Evolutionary conservation across 2,329 filamentous ascomycete genomes (phyloP).

Genomic region (Colletotrichum sp.): DNA sequence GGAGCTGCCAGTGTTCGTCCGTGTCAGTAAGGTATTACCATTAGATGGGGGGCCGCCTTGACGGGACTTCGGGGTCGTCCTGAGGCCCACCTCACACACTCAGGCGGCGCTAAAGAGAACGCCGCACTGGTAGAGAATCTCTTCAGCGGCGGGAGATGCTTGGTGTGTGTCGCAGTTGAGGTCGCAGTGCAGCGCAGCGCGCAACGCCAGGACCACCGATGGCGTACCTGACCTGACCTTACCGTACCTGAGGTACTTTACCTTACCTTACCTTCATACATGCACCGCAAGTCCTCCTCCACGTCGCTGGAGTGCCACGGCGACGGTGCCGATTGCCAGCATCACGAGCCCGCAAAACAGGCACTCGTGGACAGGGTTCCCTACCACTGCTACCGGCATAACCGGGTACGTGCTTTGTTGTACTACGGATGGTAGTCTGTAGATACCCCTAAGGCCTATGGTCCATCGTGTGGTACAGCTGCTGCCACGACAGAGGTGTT

Average conservation of each 20-base stretch:
- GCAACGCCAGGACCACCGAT: neutral
- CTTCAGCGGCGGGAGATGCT: neutral
- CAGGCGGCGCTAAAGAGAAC: slow-evolving; percentile 5
- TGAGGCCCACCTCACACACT: slow-evolving; percentile 10
- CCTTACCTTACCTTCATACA: neutral
- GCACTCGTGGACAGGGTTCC: neutral
- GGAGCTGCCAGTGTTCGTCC: slow-evolving; percentile 6
- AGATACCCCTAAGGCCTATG: neutral
- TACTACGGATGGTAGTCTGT: neutral
- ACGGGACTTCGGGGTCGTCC: neutral
- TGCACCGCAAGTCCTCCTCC: neutral
- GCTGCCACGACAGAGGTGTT: neutral
- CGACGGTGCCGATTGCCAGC: neutral
- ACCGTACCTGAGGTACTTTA: neutral
- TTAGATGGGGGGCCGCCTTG: neutral
- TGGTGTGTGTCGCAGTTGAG: neutral
- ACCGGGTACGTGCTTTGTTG: slow-evolving; percentile 1
- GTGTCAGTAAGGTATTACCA: neutral
- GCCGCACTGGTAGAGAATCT: neutral
- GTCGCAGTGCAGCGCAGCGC: neutral
- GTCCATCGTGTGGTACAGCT: neutral
- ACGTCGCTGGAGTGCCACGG: neutral
- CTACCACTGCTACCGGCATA: neutral
- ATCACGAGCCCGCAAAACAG: neutral
- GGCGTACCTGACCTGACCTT: neutral